These are phyloP conservation scores for Sclerotinia trifoliorum DNA, from an alignment of 2,329 filamentous ascomycete species.

Conservation along the genomic window DNA sequence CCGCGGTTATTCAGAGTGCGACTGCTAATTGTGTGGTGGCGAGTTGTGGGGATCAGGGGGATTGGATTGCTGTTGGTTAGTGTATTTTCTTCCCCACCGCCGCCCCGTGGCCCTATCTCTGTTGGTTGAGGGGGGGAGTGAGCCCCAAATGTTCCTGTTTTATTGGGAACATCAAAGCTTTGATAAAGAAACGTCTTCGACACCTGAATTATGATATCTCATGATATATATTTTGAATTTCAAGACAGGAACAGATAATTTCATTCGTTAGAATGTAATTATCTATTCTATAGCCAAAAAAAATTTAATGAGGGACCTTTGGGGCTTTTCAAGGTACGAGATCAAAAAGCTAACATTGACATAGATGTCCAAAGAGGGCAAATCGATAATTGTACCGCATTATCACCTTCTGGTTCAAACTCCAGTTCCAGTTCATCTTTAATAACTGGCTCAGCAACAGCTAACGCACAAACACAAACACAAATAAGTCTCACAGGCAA, in stretches of 20 bases:
- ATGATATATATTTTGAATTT: too few relatives aligned
- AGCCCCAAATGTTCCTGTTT: too few relatives aligned
- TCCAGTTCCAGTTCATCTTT: background rate
- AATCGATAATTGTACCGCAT: background rate
- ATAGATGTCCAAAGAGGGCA: background rate
- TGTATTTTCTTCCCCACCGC: too few relatives aligned
- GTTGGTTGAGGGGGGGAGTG: too few relatives aligned
- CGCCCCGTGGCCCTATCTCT: too few relatives aligned
- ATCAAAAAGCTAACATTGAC: background rate
- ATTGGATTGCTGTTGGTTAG: background rate
- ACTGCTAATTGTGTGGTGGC: background rate
- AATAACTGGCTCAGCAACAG: background rate
- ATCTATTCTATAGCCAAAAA: too few relatives aligned
- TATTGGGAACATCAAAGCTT: too few relatives aligned
- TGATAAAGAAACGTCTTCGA: too few relatives aligned
- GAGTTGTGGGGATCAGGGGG: background rate
- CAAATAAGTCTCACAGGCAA: constrained; percentile 1
- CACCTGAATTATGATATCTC: too few relatives aligned
- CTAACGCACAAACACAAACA: background rate
- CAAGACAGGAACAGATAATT: too few relatives aligned
- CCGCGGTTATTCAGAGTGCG: background rate
- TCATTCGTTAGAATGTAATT: too few relatives aligned
- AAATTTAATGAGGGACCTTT: too few relatives aligned
- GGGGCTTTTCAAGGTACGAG: background rate
- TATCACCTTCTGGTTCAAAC: background rate